These are phyloP conservation scores for Barbarea vulgaris DNA, from an alignment of 345 rosid genomes.

Conservation along the genomic window DNA sequence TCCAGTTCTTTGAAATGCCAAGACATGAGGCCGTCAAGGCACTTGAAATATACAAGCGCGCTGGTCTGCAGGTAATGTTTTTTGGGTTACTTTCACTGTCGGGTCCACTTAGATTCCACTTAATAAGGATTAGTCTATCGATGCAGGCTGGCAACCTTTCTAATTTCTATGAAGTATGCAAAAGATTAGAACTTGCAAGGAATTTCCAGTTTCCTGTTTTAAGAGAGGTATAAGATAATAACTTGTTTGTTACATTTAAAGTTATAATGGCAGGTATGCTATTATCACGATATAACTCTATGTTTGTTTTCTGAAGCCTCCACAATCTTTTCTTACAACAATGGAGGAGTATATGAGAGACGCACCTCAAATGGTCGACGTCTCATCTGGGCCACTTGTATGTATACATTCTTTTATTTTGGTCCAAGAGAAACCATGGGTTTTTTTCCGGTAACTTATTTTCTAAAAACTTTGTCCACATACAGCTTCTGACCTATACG, in stretches of 20 bases:
- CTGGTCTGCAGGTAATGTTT: constrained; percentile 72
- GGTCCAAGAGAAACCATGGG: not conserved
- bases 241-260: constrained; percentile 3
- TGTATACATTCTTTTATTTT: constrained; percentile 35
- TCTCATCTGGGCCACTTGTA: constrained; percentile 66
- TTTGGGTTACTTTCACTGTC: not conserved
- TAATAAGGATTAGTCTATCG: not conserved
- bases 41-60: constrained; percentile 66
- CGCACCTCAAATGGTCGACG: constrained; percentile 41
- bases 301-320: constrained; percentile 59
- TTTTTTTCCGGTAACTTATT: not conserved
- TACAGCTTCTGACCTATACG: constrained; percentile 81
- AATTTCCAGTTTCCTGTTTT: constrained; percentile 86
- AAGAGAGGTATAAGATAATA: constrained; percentile 64
- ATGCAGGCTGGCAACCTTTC: constrained; percentile 77
- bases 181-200: constrained; percentile 87
- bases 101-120: constrained; percentile 7
- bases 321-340: constrained; percentile 62
- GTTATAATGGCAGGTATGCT: not conserved
- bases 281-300: not conserved
- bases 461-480: constrained; percentile 1
- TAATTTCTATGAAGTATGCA: constrained; percentile 79
- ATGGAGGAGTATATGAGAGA: constrained; percentile 46
- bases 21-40: constrained; percentile 73
- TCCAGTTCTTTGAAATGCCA: constrained; percentile 75